These are phyloP conservation scores for Saksenaea oblongispora DNA, from an alignment of 371 early-diverging fungal species.

Conservation along the genomic window DNA sequence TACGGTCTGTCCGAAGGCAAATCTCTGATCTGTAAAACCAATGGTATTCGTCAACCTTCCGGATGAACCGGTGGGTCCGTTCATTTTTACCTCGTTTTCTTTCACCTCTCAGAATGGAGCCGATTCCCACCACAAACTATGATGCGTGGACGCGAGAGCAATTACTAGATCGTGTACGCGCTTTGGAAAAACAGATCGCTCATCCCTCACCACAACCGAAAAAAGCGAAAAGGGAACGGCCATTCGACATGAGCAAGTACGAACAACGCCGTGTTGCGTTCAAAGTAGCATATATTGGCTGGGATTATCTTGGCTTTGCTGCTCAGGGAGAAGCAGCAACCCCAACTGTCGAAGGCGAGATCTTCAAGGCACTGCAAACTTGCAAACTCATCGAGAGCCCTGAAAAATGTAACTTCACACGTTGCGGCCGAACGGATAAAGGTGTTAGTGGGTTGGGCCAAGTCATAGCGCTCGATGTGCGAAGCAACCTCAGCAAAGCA, in stretches of 20 bases:
- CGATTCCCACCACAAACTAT: neutral
- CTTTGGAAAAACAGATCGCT: conserved; percentile 22
- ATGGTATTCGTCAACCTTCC: neutral
- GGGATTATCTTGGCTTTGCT: conserved; percentile 91
- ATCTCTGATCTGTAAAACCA: no score
- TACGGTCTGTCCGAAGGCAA: no score
- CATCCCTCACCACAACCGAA: neutral
- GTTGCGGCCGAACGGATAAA: conserved; percentile 95
- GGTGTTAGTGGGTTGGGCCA: conserved; percentile 95
- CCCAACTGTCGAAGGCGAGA: conserved; percentile 82
- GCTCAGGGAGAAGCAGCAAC: conserved; percentile 56
- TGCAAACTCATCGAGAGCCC: conserved; percentile 72
- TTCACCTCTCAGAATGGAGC: neutral
- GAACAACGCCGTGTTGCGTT: conserved; percentile 82
- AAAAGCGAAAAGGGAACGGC: conserved; percentile 39
- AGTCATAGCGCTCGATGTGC: conserved; percentile 83
- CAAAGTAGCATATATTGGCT: conserved; percentile 90
- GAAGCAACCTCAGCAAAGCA: conserved; percentile 43
- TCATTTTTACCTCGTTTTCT: neutral
- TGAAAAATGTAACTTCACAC: conserved; percentile 64
- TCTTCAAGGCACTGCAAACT: conserved; percentile 77
- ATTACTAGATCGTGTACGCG: conserved; percentile 32
- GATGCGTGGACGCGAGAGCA: conserved; percentile 33
- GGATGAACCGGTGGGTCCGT: neutral
- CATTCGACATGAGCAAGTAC: conserved; percentile 82